These are phyloP conservation scores for Hyparrhenia diplandra DNA, from an alignment of 176 grass and related monocot species.

Conservation along the genomic window DNA sequence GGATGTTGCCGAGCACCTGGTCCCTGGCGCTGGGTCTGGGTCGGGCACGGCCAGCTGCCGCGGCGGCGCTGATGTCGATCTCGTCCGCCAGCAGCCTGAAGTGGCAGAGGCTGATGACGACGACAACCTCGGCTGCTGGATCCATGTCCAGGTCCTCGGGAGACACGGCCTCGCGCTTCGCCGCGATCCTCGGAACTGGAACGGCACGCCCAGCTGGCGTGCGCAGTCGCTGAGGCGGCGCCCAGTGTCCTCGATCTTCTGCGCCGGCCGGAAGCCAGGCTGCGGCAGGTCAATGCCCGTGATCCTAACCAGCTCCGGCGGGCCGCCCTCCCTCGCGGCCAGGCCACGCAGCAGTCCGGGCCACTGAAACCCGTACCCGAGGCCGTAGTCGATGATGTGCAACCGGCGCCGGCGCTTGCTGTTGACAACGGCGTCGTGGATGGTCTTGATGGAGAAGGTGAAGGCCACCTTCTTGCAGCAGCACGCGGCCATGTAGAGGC, in stretches of 20 bases:
- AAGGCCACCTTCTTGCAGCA: slow-evolving; percentile 38
- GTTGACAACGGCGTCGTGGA: neutral
- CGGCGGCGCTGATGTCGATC: neutral
- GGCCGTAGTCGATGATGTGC: slow-evolving; percentile 47
- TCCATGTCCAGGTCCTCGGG: slow-evolving; percentile 11
- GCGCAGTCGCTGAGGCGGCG: slow-evolving; percentile 30
- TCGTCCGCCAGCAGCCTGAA: slow-evolving; percentile 46
- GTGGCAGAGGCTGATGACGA: slow-evolving; percentile 32
- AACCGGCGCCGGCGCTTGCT: neutral
- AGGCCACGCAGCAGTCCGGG: neutral
- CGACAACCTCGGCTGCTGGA: slow-evolving; percentile 27
- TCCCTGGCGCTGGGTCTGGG: slow-evolving; percentile 1
- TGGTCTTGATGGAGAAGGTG: slow-evolving; percentile 45
- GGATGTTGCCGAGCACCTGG: slow-evolving; percentile 34
- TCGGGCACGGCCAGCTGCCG: neutral
- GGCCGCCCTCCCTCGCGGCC: slow-evolving; percentile 25
- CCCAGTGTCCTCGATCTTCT: slow-evolving; percentile 40
- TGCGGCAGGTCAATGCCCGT: slow-evolving; percentile 46
- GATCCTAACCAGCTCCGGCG: slow-evolving; percentile 35
- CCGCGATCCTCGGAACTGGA: slow-evolving; percentile 38
- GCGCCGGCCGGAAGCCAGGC: slow-evolving; percentile 48
- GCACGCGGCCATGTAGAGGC: slow-evolving; percentile 44
- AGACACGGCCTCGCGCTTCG: slow-evolving; percentile 27
- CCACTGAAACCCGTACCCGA: slow-evolving; percentile 53
- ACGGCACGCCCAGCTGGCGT: slow-evolving; percentile 20